These are phyloP conservation scores for Cryptosporidium baileyi DNA, from an alignment of 169 alveolate species.

Conservation along the genomic window DNA sequence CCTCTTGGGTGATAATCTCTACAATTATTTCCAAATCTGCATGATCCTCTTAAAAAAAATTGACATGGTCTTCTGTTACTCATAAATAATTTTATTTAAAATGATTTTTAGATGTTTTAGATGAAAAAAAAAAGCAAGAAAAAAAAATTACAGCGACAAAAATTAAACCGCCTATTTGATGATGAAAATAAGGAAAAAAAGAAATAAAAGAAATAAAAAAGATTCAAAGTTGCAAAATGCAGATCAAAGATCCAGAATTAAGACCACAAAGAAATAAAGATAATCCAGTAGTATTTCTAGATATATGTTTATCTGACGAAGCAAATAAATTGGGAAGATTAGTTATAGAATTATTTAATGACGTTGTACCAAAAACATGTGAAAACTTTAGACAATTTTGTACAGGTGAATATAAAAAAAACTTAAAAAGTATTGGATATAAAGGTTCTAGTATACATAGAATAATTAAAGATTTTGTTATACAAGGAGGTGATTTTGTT, in stretches of 20 bases:
- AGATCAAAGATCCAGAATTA: constrained; percentile 51
- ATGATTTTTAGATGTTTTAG: not conserved
- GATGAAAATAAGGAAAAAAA: not conserved
- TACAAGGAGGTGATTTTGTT: constrained; percentile 97
- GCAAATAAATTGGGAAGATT: constrained; percentile 87
- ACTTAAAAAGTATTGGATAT: constrained; percentile 92
- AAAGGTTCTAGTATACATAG: constrained; percentile 91
- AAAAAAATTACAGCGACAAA: no score
- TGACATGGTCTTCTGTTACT: constrained; percentile 69
- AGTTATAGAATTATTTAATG: constrained; percentile 92
- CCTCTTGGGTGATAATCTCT: constrained; percentile 64
- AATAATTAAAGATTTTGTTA: constrained; percentile 94
- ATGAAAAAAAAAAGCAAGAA: not conserved
- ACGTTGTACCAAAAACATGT: constrained; percentile 95
- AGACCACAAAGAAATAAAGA: constrained; percentile 75
- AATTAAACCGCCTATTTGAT: no score
- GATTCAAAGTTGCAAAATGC: not conserved
- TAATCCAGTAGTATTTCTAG: constrained; percentile 91
- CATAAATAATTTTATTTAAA: not conserved
- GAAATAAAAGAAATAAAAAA: not conserved
- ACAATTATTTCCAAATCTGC: constrained; percentile 58
- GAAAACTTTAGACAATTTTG: constrained; percentile 98
- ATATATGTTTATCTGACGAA: constrained; percentile 83
- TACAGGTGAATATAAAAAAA: constrained; percentile 92
- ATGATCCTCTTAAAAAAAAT: constrained; percentile 64